phyloP scores from a whole-genome alignment of 331 rosid species.

The Erythrophleum ivorense region DNA sequence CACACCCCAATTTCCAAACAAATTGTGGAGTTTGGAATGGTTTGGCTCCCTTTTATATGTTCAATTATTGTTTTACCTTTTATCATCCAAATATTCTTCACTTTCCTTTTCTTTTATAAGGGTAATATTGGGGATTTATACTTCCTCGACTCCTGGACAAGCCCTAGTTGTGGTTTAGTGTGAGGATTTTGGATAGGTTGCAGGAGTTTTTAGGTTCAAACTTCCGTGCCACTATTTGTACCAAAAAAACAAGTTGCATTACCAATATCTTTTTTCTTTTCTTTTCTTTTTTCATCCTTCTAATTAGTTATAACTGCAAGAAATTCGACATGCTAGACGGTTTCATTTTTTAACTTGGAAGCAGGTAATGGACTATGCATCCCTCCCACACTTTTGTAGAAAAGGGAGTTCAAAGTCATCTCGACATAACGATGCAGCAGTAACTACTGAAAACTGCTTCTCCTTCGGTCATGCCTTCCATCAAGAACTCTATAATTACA shows the following conservation, averaged over 20 bases:
- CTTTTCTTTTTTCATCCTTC: not conserved
- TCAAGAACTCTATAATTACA: constrained; percentile 70
- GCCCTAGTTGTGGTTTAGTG: not conserved
- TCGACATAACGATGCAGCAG: constrained; percentile 45
- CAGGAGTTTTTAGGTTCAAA: not conserved
- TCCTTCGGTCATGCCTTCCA: constrained; percentile 72
- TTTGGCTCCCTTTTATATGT: not conserved
- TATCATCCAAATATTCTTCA: not conserved
- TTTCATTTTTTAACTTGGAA: constrained; percentile 29
- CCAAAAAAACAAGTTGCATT: not conserved
- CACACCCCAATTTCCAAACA: not conserved
- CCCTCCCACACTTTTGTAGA: constrained; percentile 92
- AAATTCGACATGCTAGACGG: constrained; percentile 6
- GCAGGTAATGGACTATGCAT: constrained; percentile 82
- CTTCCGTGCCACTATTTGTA: not conserved
- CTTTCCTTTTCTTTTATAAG: not conserved
- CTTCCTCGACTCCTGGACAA: not conserved
- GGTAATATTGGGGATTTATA: not conserved
- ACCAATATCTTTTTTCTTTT: not conserved
- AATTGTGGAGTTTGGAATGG: not conserved
- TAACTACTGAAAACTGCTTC: constrained; percentile 64
- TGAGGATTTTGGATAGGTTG: not conserved
- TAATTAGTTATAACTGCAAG: constrained; percentile 6
- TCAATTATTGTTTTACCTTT: not conserved
- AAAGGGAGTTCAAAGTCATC: constrained; percentile 79